These are phyloP conservation scores for Thraustotheca clavata DNA, from an alignment of 352 stramenopile genomes.

Conservation along the genomic window DNA sequence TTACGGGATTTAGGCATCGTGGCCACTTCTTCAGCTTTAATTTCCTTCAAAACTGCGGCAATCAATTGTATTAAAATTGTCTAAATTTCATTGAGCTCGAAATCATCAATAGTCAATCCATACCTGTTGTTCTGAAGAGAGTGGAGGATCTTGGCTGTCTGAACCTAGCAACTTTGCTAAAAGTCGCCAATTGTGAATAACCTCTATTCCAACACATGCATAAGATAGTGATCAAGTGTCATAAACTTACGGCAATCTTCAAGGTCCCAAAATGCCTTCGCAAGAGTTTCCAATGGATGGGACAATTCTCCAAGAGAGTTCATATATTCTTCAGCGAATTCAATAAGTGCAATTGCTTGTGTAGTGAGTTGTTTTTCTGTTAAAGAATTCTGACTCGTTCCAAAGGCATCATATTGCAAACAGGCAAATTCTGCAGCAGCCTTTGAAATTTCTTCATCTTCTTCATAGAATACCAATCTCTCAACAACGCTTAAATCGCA, in stretches of 20 bases:
- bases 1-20: conserved; percentile 23
- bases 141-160: conserved; percentile 71
- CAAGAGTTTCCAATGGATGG: conserved; percentile 54
- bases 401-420: conserved; percentile 83
- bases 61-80: conserved; percentile 68
- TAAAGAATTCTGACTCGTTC: conserved; percentile 35
- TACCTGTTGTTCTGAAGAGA: conserved; percentile 66
- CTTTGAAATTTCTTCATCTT: conserved; percentile 64
- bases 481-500: conserved; percentile 69
- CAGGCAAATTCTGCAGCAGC: conserved; percentile 79
- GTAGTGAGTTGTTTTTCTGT: conserved; percentile 79
- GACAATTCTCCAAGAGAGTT: neutral
- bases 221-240: neutral
- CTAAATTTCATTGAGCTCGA: neutral
- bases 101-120: neutral
- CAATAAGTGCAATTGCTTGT: conserved; percentile 81
- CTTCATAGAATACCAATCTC: conserved; percentile 69
- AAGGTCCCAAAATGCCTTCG: conserved; percentile 78
- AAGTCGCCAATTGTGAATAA: conserved; percentile 71
- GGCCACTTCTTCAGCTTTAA: conserved; percentile 29
- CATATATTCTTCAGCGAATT: conserved; percentile 84
- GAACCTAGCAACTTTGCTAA: conserved; percentile 61
- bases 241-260: conserved; percentile 68
- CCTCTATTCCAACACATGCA: conserved; percentile 36
- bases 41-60: conserved; percentile 54